These are phyloP conservation scores for Pseudogymnoascus sp. DNA, from an alignment of 2,329 filamentous ascomycete genomes.

Conservation along the genomic window DNA sequence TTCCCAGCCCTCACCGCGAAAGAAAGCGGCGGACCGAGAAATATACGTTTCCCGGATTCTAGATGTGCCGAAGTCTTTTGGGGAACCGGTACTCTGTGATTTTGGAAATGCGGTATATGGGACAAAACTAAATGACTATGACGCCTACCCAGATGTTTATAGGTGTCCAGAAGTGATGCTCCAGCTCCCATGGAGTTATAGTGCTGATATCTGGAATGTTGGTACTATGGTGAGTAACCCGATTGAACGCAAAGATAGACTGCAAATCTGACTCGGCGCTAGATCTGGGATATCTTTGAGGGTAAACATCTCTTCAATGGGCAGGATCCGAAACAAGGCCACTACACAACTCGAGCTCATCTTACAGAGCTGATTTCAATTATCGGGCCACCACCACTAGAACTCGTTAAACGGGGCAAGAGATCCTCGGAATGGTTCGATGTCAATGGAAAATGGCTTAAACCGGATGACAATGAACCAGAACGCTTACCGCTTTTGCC, in stretches of 20 bases:
- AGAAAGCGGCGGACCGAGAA: conserved; percentile 31
- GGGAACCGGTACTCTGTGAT: conserved; percentile 37
- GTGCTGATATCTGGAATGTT: conserved; percentile 22
- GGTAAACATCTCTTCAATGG: conserved; percentile 15
- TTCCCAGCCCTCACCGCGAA: conserved; percentile 32
- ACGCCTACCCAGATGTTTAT: conserved; percentile 34
- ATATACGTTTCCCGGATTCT: conserved; percentile 37
- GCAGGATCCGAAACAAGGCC: conserved; percentile 11
- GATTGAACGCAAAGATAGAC: conserved; percentile 2
- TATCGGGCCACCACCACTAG: conserved; percentile 14
- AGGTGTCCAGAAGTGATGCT: conserved; percentile 39
- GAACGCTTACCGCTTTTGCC: conserved; percentile 14
- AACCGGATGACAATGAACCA: conserved; percentile 13
- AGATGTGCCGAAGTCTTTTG: conserved; percentile 25
- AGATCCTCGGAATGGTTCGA: conserved; percentile 14
- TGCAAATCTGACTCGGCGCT: conserved; percentile 5
- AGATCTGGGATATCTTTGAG: conserved; percentile 18
- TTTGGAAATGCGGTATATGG: conserved; percentile 38
- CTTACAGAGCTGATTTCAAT: conserved; percentile 17
- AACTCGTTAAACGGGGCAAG: conserved; percentile 12
- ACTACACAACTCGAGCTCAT: conserved; percentile 16
- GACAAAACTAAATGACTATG: conserved; percentile 26
- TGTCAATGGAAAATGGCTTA: conserved; percentile 14
- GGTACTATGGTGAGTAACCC: conserved; percentile 17
- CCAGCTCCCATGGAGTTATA: conserved; percentile 19